Evolutionary conservation across 148 eudicot genomes (phyloP), one percentile per base, ranked within the genome.

Genomic region (Rhododendron mucronatum): DNA sequence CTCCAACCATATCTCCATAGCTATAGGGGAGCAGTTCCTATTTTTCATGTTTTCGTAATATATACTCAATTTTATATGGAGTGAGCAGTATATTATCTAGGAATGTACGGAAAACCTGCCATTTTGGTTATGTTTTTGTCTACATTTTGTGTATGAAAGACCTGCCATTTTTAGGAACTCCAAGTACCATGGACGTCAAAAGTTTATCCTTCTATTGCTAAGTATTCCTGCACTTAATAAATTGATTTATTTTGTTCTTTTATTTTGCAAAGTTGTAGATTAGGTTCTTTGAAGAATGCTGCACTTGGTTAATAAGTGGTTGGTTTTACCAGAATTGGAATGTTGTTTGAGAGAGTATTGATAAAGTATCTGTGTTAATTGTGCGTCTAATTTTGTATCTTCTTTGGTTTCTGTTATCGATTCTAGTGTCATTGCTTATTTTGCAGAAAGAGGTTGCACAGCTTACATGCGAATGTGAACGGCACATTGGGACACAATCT

Each of bases 401-500:
- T 67, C 55, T 53, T n/a, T 86, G 15, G 20, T 74, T 18, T 79
- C 41, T 15, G 16, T 30, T 9, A 35, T 21, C 50, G 50, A 85
- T n/a, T 87, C 26, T n/a, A 35, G 86, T 37, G 76, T 15, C 57
- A 23, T 53, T 65, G 9, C 75, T 78, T n/a, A 47, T 82, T 57
- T 84, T 87, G 83, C 97, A 96, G 99, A 97, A 97, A 93, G 98
- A 94, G 88, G 87, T 97, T 86, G 99, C 99, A 51, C 98, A 97
- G 77, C 94, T 97, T 86, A 97, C 99, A 15, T 97, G 99, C 85
- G 98, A 90, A 80, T 97, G 99, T 82, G 99, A 95, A 87, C 89
- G 98, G 44, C 99, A 95, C 89, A 97, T 97, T 59, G 99, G 99
- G 33, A 97, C 98, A 28, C 99, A 97, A 53, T 95, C 98, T 91